Evolutionary conservation across 805 yeast species (phyloP).

Genomic region (Myxozyma sirexii): DNA sequence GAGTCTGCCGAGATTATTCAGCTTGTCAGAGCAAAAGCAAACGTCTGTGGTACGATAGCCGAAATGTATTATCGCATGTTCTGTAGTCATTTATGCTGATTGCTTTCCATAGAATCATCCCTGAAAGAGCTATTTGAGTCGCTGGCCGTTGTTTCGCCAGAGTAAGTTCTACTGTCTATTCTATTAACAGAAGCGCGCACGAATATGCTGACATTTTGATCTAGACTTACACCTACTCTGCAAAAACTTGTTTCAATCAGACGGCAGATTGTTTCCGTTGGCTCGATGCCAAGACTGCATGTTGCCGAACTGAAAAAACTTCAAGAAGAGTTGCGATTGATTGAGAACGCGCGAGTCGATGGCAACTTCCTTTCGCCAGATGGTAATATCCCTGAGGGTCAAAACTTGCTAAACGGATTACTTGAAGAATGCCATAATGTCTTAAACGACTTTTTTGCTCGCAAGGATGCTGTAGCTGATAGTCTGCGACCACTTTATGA

Average conservation of each 20-base stretch:
- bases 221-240: constrained; percentile 47
- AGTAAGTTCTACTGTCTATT: constrained; percentile 16
- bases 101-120: constrained; percentile 45
- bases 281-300: constrained; percentile 47
- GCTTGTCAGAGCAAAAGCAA: constrained; percentile 66
- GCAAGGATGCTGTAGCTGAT: constrained; percentile 49
- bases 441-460: constrained; percentile 63
- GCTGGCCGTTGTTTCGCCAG: constrained; percentile 50
- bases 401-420: constrained; percentile 44
- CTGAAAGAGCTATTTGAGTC: constrained; percentile 60
- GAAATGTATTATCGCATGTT: neutral
- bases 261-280: constrained; percentile 59
- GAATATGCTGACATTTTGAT: neutral
- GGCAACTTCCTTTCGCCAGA: constrained; percentile 53
- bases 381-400: constrained; percentile 41
- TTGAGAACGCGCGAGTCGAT: constrained; percentile 55
- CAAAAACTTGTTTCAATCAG: constrained; percentile 65
- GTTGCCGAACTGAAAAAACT: constrained; percentile 44
- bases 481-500: constrained; percentile 63
- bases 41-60: constrained; percentile 53
- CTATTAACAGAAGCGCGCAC: too few relatives aligned
- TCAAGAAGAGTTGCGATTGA: constrained; percentile 46
- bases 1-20: constrained; percentile 60
- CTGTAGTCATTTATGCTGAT: neutral
- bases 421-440: constrained; percentile 82